Conservation (phyloP, 2,329 filamentous ascomycete species). For the Colletotrichum abscissum region DNA sequence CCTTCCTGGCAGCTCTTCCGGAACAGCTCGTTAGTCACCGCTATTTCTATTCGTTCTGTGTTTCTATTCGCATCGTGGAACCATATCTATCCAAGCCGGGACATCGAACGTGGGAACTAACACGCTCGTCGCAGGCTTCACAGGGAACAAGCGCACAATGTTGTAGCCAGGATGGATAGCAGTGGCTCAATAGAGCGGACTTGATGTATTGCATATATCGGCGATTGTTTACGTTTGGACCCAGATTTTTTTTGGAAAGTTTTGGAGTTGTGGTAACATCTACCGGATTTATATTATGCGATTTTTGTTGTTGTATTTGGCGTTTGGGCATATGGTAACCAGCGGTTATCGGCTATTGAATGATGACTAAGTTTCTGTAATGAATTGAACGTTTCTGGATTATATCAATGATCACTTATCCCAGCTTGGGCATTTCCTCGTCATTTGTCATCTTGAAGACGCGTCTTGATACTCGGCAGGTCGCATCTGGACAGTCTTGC, state of each 20-base stretch:
- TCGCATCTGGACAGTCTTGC: not conserved
- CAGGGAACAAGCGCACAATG: not conserved
- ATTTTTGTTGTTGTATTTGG: constrained; percentile 7
- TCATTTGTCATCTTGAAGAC: not conserved
- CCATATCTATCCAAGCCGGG: not conserved
- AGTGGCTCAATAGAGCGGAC: not conserved
- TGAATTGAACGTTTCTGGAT: not conserved
- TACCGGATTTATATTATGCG: not conserved
- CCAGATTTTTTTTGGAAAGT: not conserved
- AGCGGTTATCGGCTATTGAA: not conserved
- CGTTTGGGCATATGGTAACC: constrained; percentile 11
- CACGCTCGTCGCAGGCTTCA: not conserved
- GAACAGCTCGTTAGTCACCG: constrained; percentile 34
- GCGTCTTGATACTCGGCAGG: not conserved
- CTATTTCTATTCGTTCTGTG: constrained; percentile 15
- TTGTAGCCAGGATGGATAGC: no score
- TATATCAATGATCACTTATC: not conserved
- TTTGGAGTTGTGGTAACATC: not conserved
- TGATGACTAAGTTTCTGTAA: constrained; percentile 11
- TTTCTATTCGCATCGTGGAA: not conserved
- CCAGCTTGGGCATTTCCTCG: not conserved
- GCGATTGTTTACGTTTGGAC: not conserved
- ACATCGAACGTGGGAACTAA: constrained; percentile 29
- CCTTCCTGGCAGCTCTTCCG: not conserved
- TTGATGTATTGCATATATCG: constrained; percentile 2